phyloP scores from a whole-genome alignment of 2,329 filamentous ascomycete species.

The Hymenoscyphus infarciens region DNA sequence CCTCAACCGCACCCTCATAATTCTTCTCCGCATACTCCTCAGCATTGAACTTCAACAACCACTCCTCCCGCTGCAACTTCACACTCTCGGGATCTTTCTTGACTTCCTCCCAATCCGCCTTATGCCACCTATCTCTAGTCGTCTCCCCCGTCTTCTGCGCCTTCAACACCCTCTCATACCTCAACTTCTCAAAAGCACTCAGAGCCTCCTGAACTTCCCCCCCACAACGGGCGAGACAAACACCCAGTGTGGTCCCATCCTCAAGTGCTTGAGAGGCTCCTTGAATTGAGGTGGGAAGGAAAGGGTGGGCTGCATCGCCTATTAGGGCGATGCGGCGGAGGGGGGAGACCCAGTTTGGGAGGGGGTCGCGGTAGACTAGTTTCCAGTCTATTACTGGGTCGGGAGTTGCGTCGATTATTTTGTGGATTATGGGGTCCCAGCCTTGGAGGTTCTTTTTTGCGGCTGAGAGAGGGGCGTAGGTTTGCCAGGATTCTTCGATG shows the following conservation, averaged over 20 bases:
- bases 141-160: slow-evolving; percentile 29
- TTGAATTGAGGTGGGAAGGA: slow-evolving; percentile 44
- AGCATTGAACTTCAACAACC: slow-evolving; percentile 27
- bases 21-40: slow-evolving; percentile 27
- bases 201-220: slow-evolving; percentile 21
- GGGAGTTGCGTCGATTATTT: slow-evolving; percentile 27
- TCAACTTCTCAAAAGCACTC: slow-evolving; percentile 22
- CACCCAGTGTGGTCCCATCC: slow-evolving; percentile 38
- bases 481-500: slow-evolving; percentile 45
- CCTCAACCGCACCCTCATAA: slow-evolving; percentile 20
- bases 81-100: slow-evolving; percentile 27
- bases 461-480: slow-evolving; percentile 17
- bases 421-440: slow-evolving; percentile 28
- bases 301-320: slow-evolving; percentile 66
- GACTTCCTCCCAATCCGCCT: slow-evolving; percentile 27
- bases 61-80: slow-evolving; percentile 22
- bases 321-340: slow-evolving; percentile 47
- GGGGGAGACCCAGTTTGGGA: slow-evolving; percentile 30
- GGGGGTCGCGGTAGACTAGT: slow-evolving; percentile 32
- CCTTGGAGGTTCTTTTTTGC: slow-evolving; percentile 21
- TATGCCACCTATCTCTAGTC: slow-evolving; percentile 26
- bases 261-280: slow-evolving; percentile 39
- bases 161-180: slow-evolving; percentile 26
- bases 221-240: slow-evolving; percentile 30
- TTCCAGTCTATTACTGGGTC: slow-evolving; percentile 33